A percentile compares a stretch with the other conserved stretches of the same genome.
phyloP scores from a whole-genome alignment of 345 rosid genomes.

The Fremontodendron californicum region DNA sequence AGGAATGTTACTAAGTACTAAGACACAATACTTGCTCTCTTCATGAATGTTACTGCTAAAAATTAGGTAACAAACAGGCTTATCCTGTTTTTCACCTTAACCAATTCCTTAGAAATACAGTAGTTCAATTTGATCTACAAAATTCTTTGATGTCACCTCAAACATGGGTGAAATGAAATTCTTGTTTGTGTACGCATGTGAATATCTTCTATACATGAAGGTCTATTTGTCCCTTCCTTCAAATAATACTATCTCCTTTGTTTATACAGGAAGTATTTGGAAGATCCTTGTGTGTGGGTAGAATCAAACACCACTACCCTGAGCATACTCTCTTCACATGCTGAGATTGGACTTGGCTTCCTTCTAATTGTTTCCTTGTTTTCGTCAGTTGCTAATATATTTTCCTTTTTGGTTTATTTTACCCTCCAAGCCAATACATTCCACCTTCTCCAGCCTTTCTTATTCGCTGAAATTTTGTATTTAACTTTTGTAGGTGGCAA shows the following conservation, averaged over 20 bases:
- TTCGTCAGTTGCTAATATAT: slow-evolving; percentile 46
- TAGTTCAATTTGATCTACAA: not conserved
- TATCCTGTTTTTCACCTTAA: not conserved
- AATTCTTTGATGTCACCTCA: not conserved
- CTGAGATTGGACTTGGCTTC: slow-evolving; percentile 89
- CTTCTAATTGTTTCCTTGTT: slow-evolving; percentile 69
- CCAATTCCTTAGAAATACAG: not conserved
- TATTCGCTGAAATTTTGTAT: not conserved
- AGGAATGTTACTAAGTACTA: too few relatives aligned
- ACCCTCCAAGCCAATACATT: not conserved
- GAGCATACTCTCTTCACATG: slow-evolving; percentile 76
- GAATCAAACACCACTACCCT: slow-evolving; percentile 84
- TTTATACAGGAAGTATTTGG: slow-evolving; percentile 72
- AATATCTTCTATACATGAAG: too few relatives aligned
- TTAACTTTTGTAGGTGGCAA: slow-evolving; percentile 71
- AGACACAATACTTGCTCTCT: not conserved
- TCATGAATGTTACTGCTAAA: not conserved
- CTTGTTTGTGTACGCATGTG: not conserved
- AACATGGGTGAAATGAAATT: not conserved
- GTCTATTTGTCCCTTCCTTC: not conserved
- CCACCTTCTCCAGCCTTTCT: slow-evolving; percentile 2
- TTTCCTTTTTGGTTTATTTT: slow-evolving; percentile 3
- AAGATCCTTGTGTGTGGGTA: slow-evolving; percentile 96
- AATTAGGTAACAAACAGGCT: not conserved
- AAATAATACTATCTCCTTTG: slow-evolving; percentile 13